Percentiles rank a stretch among this genome's conserved stretches.
Conservation (phyloP, 208 protist species). For the Vickermania ingenoplastis region DNA sequence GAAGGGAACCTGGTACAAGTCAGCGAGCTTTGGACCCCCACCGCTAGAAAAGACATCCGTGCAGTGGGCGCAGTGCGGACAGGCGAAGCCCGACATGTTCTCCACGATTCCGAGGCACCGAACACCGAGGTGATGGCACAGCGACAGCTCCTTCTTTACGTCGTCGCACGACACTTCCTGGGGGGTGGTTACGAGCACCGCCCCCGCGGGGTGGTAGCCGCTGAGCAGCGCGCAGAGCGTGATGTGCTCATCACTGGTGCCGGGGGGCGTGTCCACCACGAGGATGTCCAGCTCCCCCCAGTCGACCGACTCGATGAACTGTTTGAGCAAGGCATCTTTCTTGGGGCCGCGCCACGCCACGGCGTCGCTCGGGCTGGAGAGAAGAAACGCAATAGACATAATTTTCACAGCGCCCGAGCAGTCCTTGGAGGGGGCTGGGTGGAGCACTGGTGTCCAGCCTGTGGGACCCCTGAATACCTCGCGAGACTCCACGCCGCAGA, state of each 20-base stretch:
- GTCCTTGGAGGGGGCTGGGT: neutral
- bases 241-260: constrained; percentile 90
- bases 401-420: constrained; percentile 45
- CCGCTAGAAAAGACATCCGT: constrained; percentile 81
- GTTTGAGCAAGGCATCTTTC: constrained; percentile 91
- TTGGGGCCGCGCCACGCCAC: constrained; percentile 97
- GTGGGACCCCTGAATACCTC: constrained; percentile 73
- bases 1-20: constrained; percentile 74
- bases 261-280: constrained; percentile 90
- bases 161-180: constrained; percentile 87
- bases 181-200: constrained; percentile 87
- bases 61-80: constrained; percentile 86
- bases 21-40: constrained; percentile 64
- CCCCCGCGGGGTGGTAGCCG: constrained; percentile 39
- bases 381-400: constrained; percentile 98
- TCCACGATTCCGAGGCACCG: constrained; percentile 87
- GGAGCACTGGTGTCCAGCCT: constrained; percentile 83
- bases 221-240: constrained; percentile 79
- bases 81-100: constrained; percentile 92
- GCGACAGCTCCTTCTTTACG: constrained; percentile 88
- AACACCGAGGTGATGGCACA: constrained; percentile 82
- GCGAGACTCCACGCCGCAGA: constrained; percentile 93
- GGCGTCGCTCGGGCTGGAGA: constrained; percentile 92
- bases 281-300: constrained; percentile 88
- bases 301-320: constrained; percentile 83